Percentiles rank a stretch among this genome's conserved stretches.
Evolutionary conservation across 768 basidiomycete species (phyloP).

Genomic region (Boletus edulis): DNA sequence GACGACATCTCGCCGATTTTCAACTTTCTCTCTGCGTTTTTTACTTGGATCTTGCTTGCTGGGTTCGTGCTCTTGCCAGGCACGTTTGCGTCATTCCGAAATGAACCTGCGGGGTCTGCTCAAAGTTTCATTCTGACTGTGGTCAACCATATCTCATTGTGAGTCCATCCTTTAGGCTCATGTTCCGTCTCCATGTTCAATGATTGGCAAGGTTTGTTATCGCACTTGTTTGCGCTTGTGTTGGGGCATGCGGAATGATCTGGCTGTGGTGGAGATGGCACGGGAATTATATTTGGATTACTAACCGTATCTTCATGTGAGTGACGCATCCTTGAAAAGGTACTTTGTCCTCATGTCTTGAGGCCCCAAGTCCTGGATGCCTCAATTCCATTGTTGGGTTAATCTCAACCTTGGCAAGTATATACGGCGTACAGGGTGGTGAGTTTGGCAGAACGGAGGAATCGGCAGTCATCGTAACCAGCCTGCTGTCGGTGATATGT

Average conservation of each 20-base stretch:
- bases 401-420: conserved; percentile 50
- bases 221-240: conserved; percentile 51
- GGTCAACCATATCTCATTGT: conserved; percentile 48
- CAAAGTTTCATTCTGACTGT: conserved; percentile 33
- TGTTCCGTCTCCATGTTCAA: not conserved
- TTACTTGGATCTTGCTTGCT: conserved; percentile 61
- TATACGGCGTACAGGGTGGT: conserved; percentile 50
- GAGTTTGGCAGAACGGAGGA: conserved; percentile 41
- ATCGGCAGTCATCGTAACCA: conserved; percentile 49
- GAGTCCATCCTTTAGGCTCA: conserved; percentile 15
- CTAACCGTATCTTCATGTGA: conserved; percentile 56
- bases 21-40: conserved; percentile 54
- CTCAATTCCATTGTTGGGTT: conserved; percentile 57
- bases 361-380: conserved; percentile 45
- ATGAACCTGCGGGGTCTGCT: conserved; percentile 26
- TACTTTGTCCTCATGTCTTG: conserved; percentile 2
- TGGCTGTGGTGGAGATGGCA: conserved; percentile 62
- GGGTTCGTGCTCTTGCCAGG: conserved; percentile 64
- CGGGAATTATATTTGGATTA: conserved; percentile 56
- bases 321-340: conserved; percentile 15
- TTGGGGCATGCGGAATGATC: conserved; percentile 53
- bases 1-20: conserved; percentile 51
- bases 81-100: conserved; percentile 49
- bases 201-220: conserved; percentile 44
- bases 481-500: conserved; percentile 37